A percentile compares a stretch with the other conserved stretches of the same genome.
phyloP scores from a whole-genome alignment of 1,284 basidiomycete genomes.

The Athelia psychrophila region DNA sequence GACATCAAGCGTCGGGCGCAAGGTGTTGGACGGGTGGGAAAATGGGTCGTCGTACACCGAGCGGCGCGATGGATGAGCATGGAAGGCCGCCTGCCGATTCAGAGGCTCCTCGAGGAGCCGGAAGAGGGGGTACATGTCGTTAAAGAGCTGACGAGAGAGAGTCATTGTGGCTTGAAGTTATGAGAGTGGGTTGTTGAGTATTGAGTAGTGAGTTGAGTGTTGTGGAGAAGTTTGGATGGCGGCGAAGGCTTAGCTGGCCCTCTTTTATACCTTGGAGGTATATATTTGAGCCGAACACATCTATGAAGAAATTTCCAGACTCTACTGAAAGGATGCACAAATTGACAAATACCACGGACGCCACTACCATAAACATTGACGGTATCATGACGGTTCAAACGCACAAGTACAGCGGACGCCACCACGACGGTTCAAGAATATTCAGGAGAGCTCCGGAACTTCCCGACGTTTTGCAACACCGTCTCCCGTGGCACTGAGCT shows the following conservation, averaged over 20 bases:
- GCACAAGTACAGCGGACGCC: no score
- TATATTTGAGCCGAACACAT: no score
- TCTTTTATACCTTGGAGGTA: not conserved
- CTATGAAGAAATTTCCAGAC: no score
- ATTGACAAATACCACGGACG: no score
- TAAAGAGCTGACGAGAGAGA: conserved; percentile 19
- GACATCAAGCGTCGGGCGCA: conserved; percentile 11
- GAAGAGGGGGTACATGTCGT: conserved; percentile 31
- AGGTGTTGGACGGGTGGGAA: not conserved
- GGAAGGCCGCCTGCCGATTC: conserved; percentile 23
- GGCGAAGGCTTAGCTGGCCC: not conserved
- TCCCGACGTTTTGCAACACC: no score
- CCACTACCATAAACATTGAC: no score
- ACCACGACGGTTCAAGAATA: no score
- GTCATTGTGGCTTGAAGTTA: conserved; percentile 13
- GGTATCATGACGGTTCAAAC: no score
- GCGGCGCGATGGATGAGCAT: conserved; percentile 13
- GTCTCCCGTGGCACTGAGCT: no score
- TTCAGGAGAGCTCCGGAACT: no score
- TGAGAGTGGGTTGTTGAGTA: not conserved
- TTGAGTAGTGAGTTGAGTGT: not conserved
- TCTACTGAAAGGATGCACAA: no score
- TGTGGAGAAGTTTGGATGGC: not conserved
- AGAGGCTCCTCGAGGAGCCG: conserved; percentile 45
- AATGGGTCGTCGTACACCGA: not conserved